Conservation (phyloP, 768 basidiomycete species). For the Lactifluus rugatus region DNA sequence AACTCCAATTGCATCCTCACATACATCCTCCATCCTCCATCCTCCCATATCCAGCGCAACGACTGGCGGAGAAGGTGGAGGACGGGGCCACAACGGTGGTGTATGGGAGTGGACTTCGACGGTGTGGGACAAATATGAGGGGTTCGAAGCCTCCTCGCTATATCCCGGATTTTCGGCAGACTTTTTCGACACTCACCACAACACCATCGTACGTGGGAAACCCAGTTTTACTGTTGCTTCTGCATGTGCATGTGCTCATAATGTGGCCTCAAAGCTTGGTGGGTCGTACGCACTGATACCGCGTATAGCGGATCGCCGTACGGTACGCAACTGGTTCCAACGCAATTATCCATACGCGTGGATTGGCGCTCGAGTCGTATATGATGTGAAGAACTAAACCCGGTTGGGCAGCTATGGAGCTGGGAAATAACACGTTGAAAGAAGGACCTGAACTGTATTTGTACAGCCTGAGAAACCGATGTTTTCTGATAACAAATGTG, state of each 20-base stretch:
- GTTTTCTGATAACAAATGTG: background rate
- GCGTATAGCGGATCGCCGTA: conserved; percentile 62
- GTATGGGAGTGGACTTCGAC: conserved; percentile 99
- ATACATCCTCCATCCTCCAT: background rate
- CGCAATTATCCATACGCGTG: conserved; percentile 85
- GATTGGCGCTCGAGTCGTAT: conserved; percentile 67
- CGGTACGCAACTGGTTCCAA: conserved; percentile 88
- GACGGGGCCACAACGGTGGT: conserved; percentile 80
- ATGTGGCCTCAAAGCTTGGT: conserved; percentile 50
- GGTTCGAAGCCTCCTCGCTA: conserved; percentile 61
- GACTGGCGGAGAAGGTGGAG: conserved; percentile 43
- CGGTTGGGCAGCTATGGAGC: background rate
- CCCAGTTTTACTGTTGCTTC: too few relatives aligned
- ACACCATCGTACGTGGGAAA: conserved; percentile 63
- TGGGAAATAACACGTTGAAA: background rate
- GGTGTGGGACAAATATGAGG: conserved; percentile 56
- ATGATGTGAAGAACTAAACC: conserved; percentile 30
- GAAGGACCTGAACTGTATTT: background rate
- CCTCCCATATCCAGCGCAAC: conserved; percentile 44
- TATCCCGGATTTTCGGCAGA: conserved; percentile 91
- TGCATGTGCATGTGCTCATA: conserved; percentile 5
- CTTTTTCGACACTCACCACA: conserved; percentile 85
- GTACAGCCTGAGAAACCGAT: background rate
- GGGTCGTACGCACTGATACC: conserved; percentile 86
- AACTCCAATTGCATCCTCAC: background rate